Conservation (phyloP, 257 asterid genomes). For the Nemophila menziesii region DNA sequence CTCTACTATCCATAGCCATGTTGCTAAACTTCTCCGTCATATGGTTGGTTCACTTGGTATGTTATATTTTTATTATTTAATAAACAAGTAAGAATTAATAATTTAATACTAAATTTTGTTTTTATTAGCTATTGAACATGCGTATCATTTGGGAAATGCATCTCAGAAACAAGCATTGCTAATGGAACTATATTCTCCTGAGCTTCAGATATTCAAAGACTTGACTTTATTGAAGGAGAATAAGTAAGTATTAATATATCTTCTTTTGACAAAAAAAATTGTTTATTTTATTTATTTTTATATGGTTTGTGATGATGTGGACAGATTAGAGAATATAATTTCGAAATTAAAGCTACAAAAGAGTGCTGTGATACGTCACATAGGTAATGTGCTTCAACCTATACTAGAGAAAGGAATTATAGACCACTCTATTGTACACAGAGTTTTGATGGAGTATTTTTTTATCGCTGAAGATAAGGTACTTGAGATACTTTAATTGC, state of each 20-base stretch:
- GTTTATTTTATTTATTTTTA: too few relatives aligned
- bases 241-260: constrained; percentile 39
- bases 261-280: too few relatives aligned
- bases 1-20: constrained; percentile 75
- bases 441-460: constrained; percentile 61
- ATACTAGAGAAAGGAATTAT: constrained; percentile 84
- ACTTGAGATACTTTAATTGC: constrained; percentile 6
- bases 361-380: constrained; percentile 74
- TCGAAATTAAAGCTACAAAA: constrained; percentile 58
- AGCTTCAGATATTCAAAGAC: constrained; percentile 77
- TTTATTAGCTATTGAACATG: constrained; percentile 73
- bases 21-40: constrained; percentile 70
- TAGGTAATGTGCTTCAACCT: constrained; percentile 72
- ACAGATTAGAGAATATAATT: constrained; percentile 75
- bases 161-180: constrained; percentile 84
- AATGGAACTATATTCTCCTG: constrained; percentile 77
- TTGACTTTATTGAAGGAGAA: constrained; percentile 54
- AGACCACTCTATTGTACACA: constrained; percentile 87
- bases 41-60: constrained; percentile 96
- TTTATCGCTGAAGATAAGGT: constrained; percentile 79
- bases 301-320: background rate
- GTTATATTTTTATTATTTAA: constrained; percentile 7
- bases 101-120: constrained; percentile 2
- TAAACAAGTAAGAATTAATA: background rate
- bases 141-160: constrained; percentile 68